These are phyloP conservation scores for Lichtheimia ornata DNA, from an alignment of 371 early-diverging fungal genomes.

Conservation along the genomic window DNA sequence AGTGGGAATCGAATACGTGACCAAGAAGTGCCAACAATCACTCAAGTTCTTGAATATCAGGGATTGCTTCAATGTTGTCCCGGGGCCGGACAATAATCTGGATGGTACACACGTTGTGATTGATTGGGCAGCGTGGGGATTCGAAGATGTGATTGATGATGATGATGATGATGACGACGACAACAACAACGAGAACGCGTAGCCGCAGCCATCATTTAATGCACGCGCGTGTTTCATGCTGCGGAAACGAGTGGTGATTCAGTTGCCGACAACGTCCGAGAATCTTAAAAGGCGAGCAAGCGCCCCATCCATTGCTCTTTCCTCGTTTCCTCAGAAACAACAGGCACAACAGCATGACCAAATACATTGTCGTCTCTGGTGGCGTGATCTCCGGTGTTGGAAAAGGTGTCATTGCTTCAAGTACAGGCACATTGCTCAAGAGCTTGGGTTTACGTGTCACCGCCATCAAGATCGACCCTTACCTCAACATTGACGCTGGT, in stretches of 20 bases:
- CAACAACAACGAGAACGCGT: too few species aligned
- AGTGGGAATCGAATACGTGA: background rate
- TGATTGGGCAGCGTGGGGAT: background rate
- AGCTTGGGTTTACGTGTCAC: slow-evolving; percentile 94
- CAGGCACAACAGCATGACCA: slow-evolving; percentile 56
- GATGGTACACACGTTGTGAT: background rate
- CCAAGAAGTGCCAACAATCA: background rate
- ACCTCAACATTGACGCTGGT: slow-evolving; percentile 99
- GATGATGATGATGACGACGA: background rate
- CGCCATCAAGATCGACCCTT: slow-evolving; percentile 99
- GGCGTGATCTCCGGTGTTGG: slow-evolving; percentile 99
- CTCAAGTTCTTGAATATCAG: background rate
- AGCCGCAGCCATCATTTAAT: too few species aligned
- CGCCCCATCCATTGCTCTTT: background rate
- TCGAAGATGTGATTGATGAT: background rate
- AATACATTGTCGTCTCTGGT: slow-evolving; percentile 98
- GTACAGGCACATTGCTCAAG: slow-evolving; percentile 95
- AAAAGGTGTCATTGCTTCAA: slow-evolving; percentile 98
- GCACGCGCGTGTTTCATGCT: background rate
- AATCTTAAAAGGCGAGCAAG: background rate
- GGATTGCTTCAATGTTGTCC: background rate
- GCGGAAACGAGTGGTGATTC: background rate
- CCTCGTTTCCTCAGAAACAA: background rate
- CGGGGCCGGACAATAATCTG: background rate
- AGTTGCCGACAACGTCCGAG: background rate